Evolutionary conservation across 768 basidiomycete genomes (phyloP).

Genomic region (Mycena pura): DNA sequence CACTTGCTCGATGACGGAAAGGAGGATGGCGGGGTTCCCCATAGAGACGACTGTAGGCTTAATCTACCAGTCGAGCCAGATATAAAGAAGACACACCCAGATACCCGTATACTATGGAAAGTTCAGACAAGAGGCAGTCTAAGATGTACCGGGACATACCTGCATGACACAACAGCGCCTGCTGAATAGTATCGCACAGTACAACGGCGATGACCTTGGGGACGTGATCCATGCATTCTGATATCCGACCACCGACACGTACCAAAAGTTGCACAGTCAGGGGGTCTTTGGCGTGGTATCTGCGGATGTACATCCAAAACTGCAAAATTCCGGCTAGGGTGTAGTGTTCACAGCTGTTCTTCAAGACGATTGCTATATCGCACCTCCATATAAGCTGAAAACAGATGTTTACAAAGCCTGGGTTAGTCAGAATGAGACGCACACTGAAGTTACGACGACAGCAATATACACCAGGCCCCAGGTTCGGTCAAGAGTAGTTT

Average conservation of each 20-base stretch:
- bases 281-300: neutral
- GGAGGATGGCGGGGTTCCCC: neutral
- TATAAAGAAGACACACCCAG: neutral
- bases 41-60: neutral
- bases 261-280: neutral
- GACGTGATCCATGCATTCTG: neutral
- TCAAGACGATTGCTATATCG: neutral
- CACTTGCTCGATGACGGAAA: neutral
- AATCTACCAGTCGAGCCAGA: neutral
- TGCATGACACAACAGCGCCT: slow-evolving; percentile 1
- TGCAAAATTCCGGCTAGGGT: neutral
- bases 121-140: no score
- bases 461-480: no score
- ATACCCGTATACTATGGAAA: slow-evolving; percentile 4
- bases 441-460: no score
- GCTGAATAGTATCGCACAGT: neutral
- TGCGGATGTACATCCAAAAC: slow-evolving; percentile 12
- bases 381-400: slow-evolving; percentile 9
- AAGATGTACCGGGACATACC: no score
- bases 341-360: neutral
- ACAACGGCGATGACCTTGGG: neutral
- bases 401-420: no score
- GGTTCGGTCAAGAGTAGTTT: no score
- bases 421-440: no score
- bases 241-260: neutral